Percentiles rank a stretch among this genome's conserved stretches.
These are phyloP conservation scores for Lithospermum erythrorhizon DNA, from an alignment of 257 asterid genomes.

Conservation along the genomic window DNA sequence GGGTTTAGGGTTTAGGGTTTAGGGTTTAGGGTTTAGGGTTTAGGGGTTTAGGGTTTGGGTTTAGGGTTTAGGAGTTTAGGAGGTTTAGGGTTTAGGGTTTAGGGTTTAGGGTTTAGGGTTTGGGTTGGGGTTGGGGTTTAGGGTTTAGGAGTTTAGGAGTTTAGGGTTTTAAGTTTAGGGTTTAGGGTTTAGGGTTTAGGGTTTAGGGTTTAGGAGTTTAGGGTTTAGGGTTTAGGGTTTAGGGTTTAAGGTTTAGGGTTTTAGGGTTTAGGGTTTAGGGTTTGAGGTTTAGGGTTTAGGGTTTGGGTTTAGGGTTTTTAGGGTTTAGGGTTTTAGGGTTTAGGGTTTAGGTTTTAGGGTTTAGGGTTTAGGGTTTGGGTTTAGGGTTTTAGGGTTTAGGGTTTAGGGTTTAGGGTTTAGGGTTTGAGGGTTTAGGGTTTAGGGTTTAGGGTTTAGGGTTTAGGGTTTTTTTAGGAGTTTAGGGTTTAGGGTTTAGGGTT, in stretches of 20 bases:
- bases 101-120: conserved; percentile 16
- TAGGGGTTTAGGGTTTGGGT: conserved; percentile 15
- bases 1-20: conserved; percentile 14
- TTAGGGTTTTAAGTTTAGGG: conserved; percentile 16
- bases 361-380: conserved; percentile 15
- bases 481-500: conserved; percentile 16
- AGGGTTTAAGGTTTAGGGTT: neutral
- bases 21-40: conserved; percentile 16
- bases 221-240: conserved; percentile 17
- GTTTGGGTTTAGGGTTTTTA: conserved; percentile 11
- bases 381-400: conserved; percentile 7
- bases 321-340: no score
- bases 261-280: conserved; percentile 18
- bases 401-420: conserved; percentile 4
- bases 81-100: conserved; percentile 14
- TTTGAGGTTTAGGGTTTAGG: conserved; percentile 19
- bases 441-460: conserved; percentile 8
- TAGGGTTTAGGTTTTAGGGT: conserved; percentile 15
- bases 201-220: conserved; percentile 18
- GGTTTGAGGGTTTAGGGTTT: conserved; percentile 4
- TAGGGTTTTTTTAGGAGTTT: conserved; percentile 12
- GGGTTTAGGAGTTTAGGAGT: conserved; percentile 21
- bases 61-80: no score
- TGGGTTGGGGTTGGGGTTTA: conserved; percentile 13
- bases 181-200: conserved; percentile 17